These are phyloP conservation scores for Cinnamomum chago DNA, from an alignment of 164 flowering plant genomes.

Conservation along the genomic window DNA sequence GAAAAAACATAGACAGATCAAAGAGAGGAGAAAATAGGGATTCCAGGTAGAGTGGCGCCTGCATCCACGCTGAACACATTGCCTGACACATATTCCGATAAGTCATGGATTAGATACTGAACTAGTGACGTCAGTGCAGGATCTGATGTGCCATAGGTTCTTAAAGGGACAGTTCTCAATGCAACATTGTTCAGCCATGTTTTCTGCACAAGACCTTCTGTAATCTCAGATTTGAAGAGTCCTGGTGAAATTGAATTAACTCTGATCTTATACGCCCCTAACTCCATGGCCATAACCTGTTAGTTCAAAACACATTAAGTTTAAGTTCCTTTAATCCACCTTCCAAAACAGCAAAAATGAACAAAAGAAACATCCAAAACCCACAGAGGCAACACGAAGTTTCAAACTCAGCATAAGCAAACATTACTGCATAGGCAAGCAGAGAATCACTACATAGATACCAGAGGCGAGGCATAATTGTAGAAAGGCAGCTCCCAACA, in stretches of 20 bases:
- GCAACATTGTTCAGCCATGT: conserved; percentile 38
- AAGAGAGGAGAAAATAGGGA: conserved; percentile 41
- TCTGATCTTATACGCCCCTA: conserved; percentile 33
- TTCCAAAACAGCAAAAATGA: neutral
- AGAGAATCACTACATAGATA: neutral
- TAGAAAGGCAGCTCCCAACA: neutral
- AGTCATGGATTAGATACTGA: conserved; percentile 41
- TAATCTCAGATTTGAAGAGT: conserved; percentile 39
- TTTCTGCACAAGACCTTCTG: conserved; percentile 31
- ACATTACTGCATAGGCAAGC: neutral
- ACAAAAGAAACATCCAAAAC: neutral
- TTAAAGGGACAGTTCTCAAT: conserved; percentile 29
- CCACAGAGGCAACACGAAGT: neutral
- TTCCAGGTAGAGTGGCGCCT: conserved; percentile 40
- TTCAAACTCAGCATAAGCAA: neutral
- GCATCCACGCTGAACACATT: conserved; percentile 38
- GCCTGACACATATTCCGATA: conserved; percentile 36
- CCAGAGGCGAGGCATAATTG: neutral
- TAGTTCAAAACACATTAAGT: neutral
- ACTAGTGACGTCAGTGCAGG: conserved; percentile 45
- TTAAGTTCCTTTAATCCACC: neutral
- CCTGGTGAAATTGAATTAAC: conserved; percentile 41
- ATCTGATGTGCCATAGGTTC: conserved; percentile 27
- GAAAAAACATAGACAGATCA: conserved; percentile 9
- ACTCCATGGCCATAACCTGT: conserved; percentile 42